A percentile compares a stretch with the other conserved stretches of the same genome.
Conservation (phyloP, 768 basidiomycete genomes). For the Psilocybe cubensis region DNA sequence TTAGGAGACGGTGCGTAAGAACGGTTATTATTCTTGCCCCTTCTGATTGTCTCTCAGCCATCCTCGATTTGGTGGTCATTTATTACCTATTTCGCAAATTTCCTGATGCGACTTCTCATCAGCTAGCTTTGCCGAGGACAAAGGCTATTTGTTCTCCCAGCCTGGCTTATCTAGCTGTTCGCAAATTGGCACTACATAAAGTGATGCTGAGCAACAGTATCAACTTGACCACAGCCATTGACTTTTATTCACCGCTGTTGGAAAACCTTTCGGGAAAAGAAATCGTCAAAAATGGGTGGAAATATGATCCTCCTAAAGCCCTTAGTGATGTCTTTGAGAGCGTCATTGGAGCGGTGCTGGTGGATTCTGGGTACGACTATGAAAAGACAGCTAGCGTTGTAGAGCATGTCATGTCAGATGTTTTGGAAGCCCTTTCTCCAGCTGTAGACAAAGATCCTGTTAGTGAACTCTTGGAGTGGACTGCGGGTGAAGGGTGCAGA, state of each 20-base stretch:
- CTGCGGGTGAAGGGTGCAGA: slow-evolving; percentile 59
- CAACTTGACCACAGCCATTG: slow-evolving; percentile 67
- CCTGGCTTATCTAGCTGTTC: slow-evolving; percentile 71
- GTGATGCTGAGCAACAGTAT: slow-evolving; percentile 70
- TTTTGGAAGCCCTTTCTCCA: slow-evolving; percentile 63
- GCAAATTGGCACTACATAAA: slow-evolving; percentile 67
- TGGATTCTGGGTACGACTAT: slow-evolving; percentile 79
- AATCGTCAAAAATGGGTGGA: slow-evolving; percentile 74
- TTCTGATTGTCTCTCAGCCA: slow-evolving; percentile 43
- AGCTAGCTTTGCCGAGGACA: slow-evolving; percentile 72
- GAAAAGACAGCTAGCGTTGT: slow-evolving; percentile 66
- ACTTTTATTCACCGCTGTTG: slow-evolving; percentile 62
- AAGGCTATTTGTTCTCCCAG: slow-evolving; percentile 76
- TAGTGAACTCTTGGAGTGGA: slow-evolving; percentile 72
- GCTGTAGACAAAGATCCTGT: slow-evolving; percentile 72
- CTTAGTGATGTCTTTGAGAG: slow-evolving; percentile 87
- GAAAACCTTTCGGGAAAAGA: slow-evolving; percentile 57
- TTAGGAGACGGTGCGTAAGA: slow-evolving; percentile 78
- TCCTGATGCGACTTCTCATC: slow-evolving; percentile 72
- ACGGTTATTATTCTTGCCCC: slow-evolving; percentile 3
- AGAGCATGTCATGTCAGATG: slow-evolving; percentile 66
- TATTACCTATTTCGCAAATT: slow-evolving; percentile 73
- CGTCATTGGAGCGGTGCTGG: slow-evolving; percentile 79
- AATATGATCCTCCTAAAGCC: slow-evolving; percentile 84
- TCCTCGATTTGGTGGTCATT: slow-evolving; percentile 74